Conservation (phyloP, 2,329 filamentous ascomycete species). For the Trichoderma afroharzianum region DNA sequence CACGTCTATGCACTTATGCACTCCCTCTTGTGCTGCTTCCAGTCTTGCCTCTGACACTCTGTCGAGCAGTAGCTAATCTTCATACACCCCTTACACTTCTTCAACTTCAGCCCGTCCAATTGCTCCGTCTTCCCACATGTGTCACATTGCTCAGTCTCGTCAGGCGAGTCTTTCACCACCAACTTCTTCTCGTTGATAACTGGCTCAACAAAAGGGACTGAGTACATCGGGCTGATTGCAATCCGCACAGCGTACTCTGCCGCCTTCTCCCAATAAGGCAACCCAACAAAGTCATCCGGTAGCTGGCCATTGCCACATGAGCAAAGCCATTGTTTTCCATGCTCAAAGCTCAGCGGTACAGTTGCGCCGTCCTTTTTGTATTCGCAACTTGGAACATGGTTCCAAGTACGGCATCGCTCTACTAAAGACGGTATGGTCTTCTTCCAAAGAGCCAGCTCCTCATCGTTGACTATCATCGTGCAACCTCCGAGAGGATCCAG, state of each 20-base stretch:
- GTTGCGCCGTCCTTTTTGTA: constrained; percentile 35
- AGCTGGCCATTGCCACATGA: constrained; percentile 43
- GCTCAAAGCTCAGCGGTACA: constrained; percentile 38
- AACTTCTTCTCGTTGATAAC: constrained; percentile 27
- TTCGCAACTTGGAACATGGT: constrained; percentile 40
- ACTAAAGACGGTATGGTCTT: constrained; percentile 40
- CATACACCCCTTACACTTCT: constrained; percentile 45
- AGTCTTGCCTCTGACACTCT: constrained; percentile 53
- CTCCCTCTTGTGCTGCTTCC: constrained; percentile 44
- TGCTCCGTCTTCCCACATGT: constrained; percentile 35
- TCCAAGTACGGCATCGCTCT: constrained; percentile 49
- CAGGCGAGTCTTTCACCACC: background rate
- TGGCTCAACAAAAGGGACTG: constrained; percentile 42
- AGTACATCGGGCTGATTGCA: constrained; percentile 54
- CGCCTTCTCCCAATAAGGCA: constrained; percentile 44
- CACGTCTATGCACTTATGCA: background rate
- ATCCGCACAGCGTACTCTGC: constrained; percentile 48
- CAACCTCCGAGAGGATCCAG: constrained; percentile 36
- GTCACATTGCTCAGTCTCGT: constrained; percentile 27
- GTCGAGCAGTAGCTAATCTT: constrained; percentile 47
- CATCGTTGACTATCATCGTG: constrained; percentile 44
- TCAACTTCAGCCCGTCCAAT: constrained; percentile 31
- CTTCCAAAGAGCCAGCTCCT: constrained; percentile 56
- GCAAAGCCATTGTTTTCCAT: constrained; percentile 40
- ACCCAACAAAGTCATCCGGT: constrained; percentile 36